Evolutionary conservation across 805 yeast genomes (phyloP), one percentile per base, ranked within the genome.

Genomic region (Maudiozyma pseudohumilis): DNA sequence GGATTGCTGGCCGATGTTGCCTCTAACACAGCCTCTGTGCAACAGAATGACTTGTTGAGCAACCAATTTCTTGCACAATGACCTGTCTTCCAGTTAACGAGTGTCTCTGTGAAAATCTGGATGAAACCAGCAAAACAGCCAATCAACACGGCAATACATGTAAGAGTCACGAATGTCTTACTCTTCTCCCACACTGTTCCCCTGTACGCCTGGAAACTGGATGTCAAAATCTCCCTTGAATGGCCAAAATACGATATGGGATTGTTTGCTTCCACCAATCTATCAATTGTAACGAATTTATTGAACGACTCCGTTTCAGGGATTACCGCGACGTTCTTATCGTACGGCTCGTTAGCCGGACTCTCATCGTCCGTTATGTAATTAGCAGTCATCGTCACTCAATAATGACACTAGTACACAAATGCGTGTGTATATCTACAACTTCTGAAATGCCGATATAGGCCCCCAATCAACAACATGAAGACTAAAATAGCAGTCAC

Each of bases 121-220:
- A 92, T 63, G 13, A 72, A 66, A 0, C 86, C 95, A 0, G 98
- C 97, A 27, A 86, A 78, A 2, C 73, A 50, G 4, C 99, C 99
- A 38, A 88, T 80, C 3, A 69, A 44, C 1, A 79, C 53, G 0
- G 97, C 99, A 41, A 86, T 83, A 2, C 70, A 47, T 0, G 88
- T 80, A 25, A 92, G 63, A 0, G 82, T 80, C 1, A 86, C 50
- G 82, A 96, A 86, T 1, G 60, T 55, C 29, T 56, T 53, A 32
- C 59, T 48, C 22, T 51, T 52, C 11, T 48, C 45, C 56, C 58
- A 55, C 5, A 59, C 11, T 6, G 44, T 34, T 12, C 40, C 35
- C 18, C 40, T 44, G 21, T 42, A 48, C 19, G 28, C 41, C 22
- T 32, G 37, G 27, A 36, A 42, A 23, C 36, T 43, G 15, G 45